These are phyloP conservation scores for Monosporascus cannonballus DNA, from an alignment of 2,329 filamentous ascomycete species.

Conservation along the genomic window DNA sequence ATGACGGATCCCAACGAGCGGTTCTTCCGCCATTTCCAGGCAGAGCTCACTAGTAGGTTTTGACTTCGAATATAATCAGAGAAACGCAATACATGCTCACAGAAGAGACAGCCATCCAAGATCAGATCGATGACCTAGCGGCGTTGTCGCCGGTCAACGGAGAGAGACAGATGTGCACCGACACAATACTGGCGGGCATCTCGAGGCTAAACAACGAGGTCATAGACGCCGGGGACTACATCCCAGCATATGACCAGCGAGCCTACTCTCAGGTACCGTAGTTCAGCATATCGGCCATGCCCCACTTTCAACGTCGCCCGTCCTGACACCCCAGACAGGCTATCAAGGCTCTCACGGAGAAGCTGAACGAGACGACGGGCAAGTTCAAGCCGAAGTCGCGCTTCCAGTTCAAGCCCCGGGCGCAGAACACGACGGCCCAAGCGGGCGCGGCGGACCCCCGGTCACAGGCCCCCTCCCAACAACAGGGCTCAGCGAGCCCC, in stretches of 20 bases:
- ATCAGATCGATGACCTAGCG: slow-evolving; percentile 65
- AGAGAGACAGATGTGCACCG: slow-evolving; percentile 74
- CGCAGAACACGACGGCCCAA: slow-evolving; percentile 42
- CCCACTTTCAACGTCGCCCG: neutral
- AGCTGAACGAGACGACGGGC: slow-evolving; percentile 63
- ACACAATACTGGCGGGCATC: slow-evolving; percentile 74
- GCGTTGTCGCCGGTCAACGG: slow-evolving; percentile 58
- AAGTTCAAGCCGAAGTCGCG: slow-evolving; percentile 68
- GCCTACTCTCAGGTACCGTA: slow-evolving; percentile 67
- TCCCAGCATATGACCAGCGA: slow-evolving; percentile 85
- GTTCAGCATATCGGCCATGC: too few relatives aligned
- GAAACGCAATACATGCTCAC: neutral
- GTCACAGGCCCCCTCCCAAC: slow-evolving; percentile 9
- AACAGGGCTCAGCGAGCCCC: slow-evolving; percentile 7
- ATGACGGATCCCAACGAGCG: slow-evolving; percentile 60
- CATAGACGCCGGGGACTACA: slow-evolving; percentile 72
- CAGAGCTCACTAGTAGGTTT: slow-evolving; percentile 62
- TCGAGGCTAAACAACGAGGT: slow-evolving; percentile 77
- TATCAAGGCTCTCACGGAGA: slow-evolving; percentile 75
- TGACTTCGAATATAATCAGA: neutral
- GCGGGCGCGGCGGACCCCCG: slow-evolving; percentile 32
- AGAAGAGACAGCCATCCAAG: slow-evolving; percentile 58
- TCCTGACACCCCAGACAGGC: slow-evolving; percentile 39
- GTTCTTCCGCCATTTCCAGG: slow-evolving; percentile 80
- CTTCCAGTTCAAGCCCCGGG: slow-evolving; percentile 72